Evolutionary conservation across 257 asterid species (phyloP).

Genomic region (Cruciata laevipes): DNA sequence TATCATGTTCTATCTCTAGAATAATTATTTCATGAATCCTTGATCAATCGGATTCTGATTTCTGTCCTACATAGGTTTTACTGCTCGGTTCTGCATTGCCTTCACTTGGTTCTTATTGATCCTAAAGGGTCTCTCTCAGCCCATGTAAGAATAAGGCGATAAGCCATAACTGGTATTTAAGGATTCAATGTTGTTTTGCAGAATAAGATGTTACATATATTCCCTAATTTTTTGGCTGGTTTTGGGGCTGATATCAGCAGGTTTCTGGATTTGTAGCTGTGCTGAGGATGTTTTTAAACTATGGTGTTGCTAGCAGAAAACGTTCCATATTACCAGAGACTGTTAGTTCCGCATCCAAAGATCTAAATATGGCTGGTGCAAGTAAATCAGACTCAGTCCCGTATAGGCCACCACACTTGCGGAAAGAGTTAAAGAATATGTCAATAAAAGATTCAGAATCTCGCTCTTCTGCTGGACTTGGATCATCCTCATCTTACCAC

Average conservation of each 20-base stretch:
- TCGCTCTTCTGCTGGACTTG: conserved; percentile 34
- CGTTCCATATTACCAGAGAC: conserved; percentile 29
- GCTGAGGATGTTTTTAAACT: conserved; percentile 61
- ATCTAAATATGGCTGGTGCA: conserved; percentile 27
- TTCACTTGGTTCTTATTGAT: conserved; percentile 73
- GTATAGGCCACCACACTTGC: conserved; percentile 89
- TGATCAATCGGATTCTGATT: conserved; percentile 24
- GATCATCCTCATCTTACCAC: conserved; percentile 20
- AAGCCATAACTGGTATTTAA: background rate
- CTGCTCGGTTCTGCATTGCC: conserved; percentile 66
- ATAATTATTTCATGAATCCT: conserved; percentile 14
- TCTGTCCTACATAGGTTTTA: conserved; percentile 59
- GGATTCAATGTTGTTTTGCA: background rate
- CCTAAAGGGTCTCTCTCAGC: conserved; percentile 64
- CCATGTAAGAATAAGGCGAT: conserved; percentile 54
- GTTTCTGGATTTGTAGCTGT: conserved; percentile 79
- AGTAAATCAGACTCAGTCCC: conserved; percentile 40
- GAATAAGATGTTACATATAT: background rate
- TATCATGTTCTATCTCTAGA: conserved; percentile 23
- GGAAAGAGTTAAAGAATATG: conserved; percentile 37
- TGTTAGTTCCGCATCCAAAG: conserved; percentile 32
- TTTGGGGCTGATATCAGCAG: conserved; percentile 26
- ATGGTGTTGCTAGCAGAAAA: conserved; percentile 60
- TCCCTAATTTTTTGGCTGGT: background rate
- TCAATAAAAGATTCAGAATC: conserved; percentile 33